A percentile compares a stretch with the other conserved stretches of the same genome.
Conservation (phyloP, 2,329 filamentous ascomycete genomes). For the Penicillium psychrosexuale region DNA sequence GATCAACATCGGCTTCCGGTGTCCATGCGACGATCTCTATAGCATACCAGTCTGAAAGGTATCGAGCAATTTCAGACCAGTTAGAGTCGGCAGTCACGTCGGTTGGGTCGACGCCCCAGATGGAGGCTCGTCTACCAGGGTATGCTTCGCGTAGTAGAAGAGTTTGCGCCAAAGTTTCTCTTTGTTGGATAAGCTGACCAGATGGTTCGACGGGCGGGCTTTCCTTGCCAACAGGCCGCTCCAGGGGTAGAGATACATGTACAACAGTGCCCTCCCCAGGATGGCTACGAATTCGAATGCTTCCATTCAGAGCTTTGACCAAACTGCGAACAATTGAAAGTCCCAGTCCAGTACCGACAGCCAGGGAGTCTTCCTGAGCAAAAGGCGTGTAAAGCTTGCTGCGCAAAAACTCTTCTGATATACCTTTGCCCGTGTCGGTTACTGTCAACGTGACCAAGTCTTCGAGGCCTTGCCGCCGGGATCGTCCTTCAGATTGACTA, state of each 20-base stretch:
- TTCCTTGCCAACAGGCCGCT: constrained; percentile 28
- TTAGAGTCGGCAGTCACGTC: constrained; percentile 16
- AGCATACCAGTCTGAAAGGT: constrained; percentile 38
- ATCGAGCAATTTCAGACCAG: constrained; percentile 31
- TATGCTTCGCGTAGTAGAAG: constrained; percentile 27
- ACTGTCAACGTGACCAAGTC: constrained; percentile 48
- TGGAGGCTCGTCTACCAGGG: constrained; percentile 26
- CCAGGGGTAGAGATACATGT: constrained; percentile 48
- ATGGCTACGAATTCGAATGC: constrained; percentile 56
- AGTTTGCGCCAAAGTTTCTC: constrained; percentile 24
- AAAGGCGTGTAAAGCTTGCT: constrained; percentile 58
- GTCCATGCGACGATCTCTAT: constrained; percentile 35
- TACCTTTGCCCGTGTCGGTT: constrained; percentile 64
- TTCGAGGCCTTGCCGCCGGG: constrained; percentile 31
- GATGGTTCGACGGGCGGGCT: constrained; percentile 18
- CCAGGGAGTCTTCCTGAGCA: constrained; percentile 59
- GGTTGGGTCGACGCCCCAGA: constrained; percentile 28
- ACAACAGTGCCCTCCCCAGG: constrained; percentile 56
- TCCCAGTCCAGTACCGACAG: constrained; percentile 53
- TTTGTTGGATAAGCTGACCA: constrained; percentile 21
- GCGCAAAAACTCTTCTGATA: constrained; percentile 60
- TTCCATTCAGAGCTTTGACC: constrained; percentile 58
- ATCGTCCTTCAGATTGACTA: constrained; percentile 29
- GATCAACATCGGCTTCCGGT: constrained; percentile 28
- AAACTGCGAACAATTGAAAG: constrained; percentile 63